Evolutionary conservation across 768 basidiomycete genomes (phyloP).

Genomic region (Naematelia encephala): DNA sequence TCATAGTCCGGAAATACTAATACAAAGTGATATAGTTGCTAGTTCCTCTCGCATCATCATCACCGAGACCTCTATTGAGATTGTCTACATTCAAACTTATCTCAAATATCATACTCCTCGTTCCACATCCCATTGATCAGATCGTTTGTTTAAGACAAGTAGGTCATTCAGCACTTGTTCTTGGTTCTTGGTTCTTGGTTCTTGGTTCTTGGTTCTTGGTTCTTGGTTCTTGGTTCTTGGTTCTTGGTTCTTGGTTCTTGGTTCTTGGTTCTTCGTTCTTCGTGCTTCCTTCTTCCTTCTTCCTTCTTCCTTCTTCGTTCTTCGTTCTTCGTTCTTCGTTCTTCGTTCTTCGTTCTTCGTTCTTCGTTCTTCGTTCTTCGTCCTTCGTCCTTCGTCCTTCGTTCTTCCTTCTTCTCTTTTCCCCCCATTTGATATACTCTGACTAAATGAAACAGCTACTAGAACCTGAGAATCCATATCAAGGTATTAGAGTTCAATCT

Average conservation of each 20-base stretch:
- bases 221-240: too few species aligned
- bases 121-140: slow-evolving; percentile 6
- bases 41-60: slow-evolving; percentile 27
- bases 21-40: slow-evolving; percentile 17
- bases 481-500: slow-evolving; percentile 25
- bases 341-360: too few species aligned
- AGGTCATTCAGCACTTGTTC: slow-evolving; percentile 1
- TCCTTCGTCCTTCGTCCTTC: too few species aligned
- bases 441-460: slow-evolving; percentile 23
- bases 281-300: too few species aligned
- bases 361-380: too few species aligned
- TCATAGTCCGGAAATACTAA: neutral
- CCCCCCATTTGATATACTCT: neutral
- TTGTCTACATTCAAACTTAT: slow-evolving; percentile 31
- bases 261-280: too few species aligned
- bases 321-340: too few species aligned
- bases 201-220: too few species aligned
- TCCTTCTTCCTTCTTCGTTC: too few species aligned
- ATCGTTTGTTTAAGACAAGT: slow-evolving; percentile 30
- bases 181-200: too few species aligned
- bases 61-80: slow-evolving; percentile 17
- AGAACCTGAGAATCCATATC: slow-evolving; percentile 36
- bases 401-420: too few species aligned
- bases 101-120: slow-evolving; percentile 11
- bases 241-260: too few species aligned